Conservation (phyloP, 306 rosid genomes). For the Myrica gale region DNA sequence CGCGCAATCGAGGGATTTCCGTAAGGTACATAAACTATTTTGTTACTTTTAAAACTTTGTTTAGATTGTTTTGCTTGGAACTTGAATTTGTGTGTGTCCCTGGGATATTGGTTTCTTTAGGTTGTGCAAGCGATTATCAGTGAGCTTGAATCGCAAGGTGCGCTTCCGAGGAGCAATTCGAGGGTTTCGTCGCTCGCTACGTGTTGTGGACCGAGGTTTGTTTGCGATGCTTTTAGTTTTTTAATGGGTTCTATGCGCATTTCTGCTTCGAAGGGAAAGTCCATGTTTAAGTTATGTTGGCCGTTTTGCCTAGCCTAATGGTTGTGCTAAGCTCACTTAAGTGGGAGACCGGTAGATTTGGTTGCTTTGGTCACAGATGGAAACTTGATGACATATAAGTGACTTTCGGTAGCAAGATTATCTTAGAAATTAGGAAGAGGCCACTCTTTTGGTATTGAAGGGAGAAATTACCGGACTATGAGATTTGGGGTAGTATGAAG, state of each 20-base stretch:
- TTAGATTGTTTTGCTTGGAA: neutral
- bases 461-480: neutral
- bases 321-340: neutral
- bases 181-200: conserved; percentile 98
- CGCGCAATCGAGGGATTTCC: conserved; percentile 91
- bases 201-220: conserved; percentile 98
- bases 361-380: neutral
- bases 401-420: neutral
- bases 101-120: conserved; percentile 38
- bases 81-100: conserved; percentile 8
- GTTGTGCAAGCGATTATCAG: conserved; percentile 95
- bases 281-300: neutral
- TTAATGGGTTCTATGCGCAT: neutral
- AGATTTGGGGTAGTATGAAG: neutral
- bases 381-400: neutral
- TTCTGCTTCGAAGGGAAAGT: neutral
- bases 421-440: neutral
- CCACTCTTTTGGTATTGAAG: neutral
- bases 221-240: conserved; percentile 10
- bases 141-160: conserved; percentile 99
- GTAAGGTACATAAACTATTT: conserved; percentile 55
- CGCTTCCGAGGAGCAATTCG: conserved; percentile 95
- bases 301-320: neutral
- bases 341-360: neutral
- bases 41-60: neutral